Evolutionary conservation across 2,329 filamentous ascomycete species (phyloP).

Genomic region (Cadophora malorum): DNA sequence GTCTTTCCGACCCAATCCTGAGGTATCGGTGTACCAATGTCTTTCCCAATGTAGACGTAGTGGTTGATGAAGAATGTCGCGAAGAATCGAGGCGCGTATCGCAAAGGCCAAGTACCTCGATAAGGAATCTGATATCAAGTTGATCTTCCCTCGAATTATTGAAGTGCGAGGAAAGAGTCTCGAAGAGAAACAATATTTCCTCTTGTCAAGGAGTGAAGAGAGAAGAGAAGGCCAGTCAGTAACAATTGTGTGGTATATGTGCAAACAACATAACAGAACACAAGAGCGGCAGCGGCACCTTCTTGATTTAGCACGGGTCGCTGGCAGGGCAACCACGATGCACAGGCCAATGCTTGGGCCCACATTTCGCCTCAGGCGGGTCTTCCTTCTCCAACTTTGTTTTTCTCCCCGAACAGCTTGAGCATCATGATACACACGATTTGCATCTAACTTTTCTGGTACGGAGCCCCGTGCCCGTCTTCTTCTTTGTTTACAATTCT

Average conservation of each 20-base stretch:
- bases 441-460: not conserved
- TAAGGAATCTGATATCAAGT: not conserved
- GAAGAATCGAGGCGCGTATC: constrained; percentile 8
- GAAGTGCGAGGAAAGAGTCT: not conserved
- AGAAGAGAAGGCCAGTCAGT: constrained; percentile 3
- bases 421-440: not conserved
- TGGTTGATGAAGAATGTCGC: constrained; percentile 12
- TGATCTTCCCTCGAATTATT: constrained; percentile 1
- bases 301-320: constrained; percentile 1
- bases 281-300: not conserved
- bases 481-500: not conserved
- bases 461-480: not conserved
- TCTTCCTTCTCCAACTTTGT: not conserved
- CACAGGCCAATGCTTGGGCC: not conserved
- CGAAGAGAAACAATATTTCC: constrained; percentile 1
- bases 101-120: not conserved
- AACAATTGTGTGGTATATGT: constrained; percentile 4
- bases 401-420: not conserved
- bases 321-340: not conserved
- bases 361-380: not conserved
- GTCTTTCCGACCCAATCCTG: not conserved
- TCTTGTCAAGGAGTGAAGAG: not conserved
- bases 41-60: not conserved
- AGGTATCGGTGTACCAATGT: not conserved
- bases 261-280: not conserved